phyloP scores from a whole-genome alignment of 495 filamentous ascomycete species.

The Penicillium parvum region DNA sequence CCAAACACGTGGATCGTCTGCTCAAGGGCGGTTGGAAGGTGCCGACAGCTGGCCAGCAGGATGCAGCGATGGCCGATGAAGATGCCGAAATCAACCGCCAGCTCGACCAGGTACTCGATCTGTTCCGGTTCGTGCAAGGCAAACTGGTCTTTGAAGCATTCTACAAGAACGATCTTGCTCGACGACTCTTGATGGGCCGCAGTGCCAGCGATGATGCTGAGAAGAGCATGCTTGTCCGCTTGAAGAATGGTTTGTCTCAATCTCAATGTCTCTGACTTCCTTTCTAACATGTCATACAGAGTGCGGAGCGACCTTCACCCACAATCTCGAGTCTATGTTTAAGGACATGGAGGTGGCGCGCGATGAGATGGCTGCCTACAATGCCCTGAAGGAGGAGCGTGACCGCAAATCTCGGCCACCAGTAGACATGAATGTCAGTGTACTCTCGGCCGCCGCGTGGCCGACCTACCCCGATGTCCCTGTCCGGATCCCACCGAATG shows the following conservation, averaged over 20 bases:
- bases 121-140: constrained; percentile 95
- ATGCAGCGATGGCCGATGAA: constrained; percentile 68
- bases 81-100: constrained; percentile 86
- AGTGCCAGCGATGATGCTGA: constrained; percentile 94
- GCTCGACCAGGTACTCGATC: constrained; percentile 82
- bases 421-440: constrained; percentile 80
- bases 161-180: constrained; percentile 94
- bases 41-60: constrained; percentile 51
- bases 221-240: constrained; percentile 83
- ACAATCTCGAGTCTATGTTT: constrained; percentile 98
- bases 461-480: constrained; percentile 81
- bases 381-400: constrained; percentile 40
- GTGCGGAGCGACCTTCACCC: constrained; percentile 88
- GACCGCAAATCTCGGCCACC: constrained; percentile 44
- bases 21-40: constrained; percentile 83
- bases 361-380: constrained; percentile 81
- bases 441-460: constrained; percentile 86
- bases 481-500: constrained; percentile 67
- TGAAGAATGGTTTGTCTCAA: constrained; percentile 63
- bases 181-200: constrained; percentile 80
- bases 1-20: constrained; percentile 90
- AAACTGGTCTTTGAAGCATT: constrained; percentile 98
- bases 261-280: not conserved
- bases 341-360: constrained; percentile 89
- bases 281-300: constrained; percentile 46